These are phyloP conservation scores for Eucalyptus regnans DNA, from an alignment of 345 rosid species.

Conservation along the genomic window DNA sequence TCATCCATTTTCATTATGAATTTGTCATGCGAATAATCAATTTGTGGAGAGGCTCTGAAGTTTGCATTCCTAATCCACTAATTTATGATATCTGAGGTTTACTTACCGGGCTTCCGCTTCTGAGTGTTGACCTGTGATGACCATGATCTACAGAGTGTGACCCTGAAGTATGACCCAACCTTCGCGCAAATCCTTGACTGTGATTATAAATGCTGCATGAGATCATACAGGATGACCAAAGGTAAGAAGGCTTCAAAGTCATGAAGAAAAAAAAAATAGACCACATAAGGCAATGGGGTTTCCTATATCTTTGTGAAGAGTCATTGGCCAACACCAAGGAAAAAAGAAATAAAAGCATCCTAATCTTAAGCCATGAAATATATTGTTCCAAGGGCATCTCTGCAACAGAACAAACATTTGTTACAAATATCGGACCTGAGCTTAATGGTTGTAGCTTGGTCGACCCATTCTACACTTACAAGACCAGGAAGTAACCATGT, in stretches of 20 bases:
- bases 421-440: neutral
- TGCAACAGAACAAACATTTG: neutral
- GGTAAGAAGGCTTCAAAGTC: neutral
- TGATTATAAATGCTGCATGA: slow-evolving; percentile 18
- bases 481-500: neutral
- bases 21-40: neutral
- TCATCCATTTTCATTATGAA: neutral
- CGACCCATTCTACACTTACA: neutral
- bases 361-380: neutral
- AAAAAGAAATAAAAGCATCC: neutral
- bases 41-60: neutral
- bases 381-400: neutral
- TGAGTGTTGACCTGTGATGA: neutral
- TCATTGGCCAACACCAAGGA: neutral
- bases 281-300: neutral
- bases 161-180: slow-evolving; percentile 1
- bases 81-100: neutral
- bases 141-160: neutral
- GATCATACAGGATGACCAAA: neutral
- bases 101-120: slow-evolving; percentile 2
- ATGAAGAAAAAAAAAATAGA: neutral
- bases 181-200: slow-evolving; percentile 7
- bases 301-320: neutral
- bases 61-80: neutral
- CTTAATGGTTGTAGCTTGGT: neutral